Percentiles rank a stretch among this genome's conserved stretches.
Evolutionary conservation across 768 basidiomycete genomes (phyloP).

Genomic region (Tricholoma bakamatsutake): DNA sequence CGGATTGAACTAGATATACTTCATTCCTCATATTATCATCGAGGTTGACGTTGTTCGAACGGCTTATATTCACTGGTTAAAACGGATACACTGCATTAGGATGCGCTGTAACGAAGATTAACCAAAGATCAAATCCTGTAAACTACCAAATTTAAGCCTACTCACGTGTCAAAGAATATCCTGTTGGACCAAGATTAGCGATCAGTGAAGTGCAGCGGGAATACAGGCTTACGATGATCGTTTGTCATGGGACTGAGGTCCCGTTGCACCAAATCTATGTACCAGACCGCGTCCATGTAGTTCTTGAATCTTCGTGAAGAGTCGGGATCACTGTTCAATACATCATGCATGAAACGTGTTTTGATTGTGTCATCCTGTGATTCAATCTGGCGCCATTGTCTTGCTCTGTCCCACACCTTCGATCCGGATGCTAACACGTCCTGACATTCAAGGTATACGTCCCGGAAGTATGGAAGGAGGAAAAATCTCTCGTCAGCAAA

Average conservation of each 20-base stretch:
- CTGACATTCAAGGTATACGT: constrained; percentile 10
- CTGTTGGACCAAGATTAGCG: not conserved
- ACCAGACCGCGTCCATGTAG: constrained; percentile 16
- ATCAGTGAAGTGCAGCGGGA: not conserved
- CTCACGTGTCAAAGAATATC: constrained; percentile 7
- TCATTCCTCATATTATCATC: not conserved
- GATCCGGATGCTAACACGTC: constrained; percentile 1
- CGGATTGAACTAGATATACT: not conserved
- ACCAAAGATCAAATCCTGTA: not conserved
- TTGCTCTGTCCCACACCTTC: constrained; percentile 11
- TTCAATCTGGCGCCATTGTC: constrained; percentile 9
- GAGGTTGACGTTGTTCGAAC: too few species aligned
- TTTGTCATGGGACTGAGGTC: constrained; percentile 12
- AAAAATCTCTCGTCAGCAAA: constrained; percentile 5
- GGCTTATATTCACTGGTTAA: not conserved
- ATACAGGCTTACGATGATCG: constrained; percentile 7
- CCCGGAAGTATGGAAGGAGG: constrained; percentile 6
- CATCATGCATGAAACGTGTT: not conserved
- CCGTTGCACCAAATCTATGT: constrained; percentile 20
- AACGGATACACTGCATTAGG: not conserved
- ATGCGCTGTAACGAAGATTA: not conserved
- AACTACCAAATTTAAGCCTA: not conserved
- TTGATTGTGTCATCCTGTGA: not conserved
- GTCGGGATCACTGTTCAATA: not conserved
- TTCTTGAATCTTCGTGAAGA: not conserved